These are phyloP conservation scores for Paramyrothecium roridum DNA, from an alignment of 2,329 filamentous ascomycete genomes.

Conservation along the genomic window DNA sequence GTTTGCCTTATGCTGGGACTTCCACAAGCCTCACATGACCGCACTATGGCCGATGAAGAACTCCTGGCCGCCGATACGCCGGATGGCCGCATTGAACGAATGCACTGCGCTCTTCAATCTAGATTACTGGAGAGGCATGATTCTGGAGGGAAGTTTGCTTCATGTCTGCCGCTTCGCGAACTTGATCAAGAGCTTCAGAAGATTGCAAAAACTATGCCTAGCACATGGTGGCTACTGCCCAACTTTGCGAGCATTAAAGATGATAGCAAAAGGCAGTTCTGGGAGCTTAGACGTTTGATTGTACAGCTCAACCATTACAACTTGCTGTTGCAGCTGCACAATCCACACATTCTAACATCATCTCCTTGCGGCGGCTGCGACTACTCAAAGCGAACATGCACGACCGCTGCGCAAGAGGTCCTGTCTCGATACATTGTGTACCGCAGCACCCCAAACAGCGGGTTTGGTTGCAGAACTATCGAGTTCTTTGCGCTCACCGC, in stretches of 20 bases:
- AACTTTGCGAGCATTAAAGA: neutral
- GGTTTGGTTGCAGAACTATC: slow-evolving; percentile 26
- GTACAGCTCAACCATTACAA: neutral
- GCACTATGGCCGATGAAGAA: neutral
- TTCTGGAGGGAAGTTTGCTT: neutral
- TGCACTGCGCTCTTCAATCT: neutral
- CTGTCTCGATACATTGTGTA: slow-evolving; percentile 30
- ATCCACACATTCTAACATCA: slow-evolving; percentile 31
- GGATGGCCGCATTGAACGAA: neutral
- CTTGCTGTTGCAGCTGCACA: slow-evolving; percentile 21
- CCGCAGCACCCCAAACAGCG: slow-evolving; percentile 23
- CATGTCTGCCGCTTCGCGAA: neutral
- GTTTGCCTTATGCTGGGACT: neutral
- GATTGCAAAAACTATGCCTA: neutral
- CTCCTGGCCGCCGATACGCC: neutral
- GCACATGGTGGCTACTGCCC: neutral
- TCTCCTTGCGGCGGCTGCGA: slow-evolving; percentile 15
- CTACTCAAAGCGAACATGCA: slow-evolving; percentile 30
- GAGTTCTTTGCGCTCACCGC: slow-evolving; percentile 36
- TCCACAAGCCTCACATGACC: neutral
- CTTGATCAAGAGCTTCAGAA: neutral
- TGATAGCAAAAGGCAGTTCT: neutral
- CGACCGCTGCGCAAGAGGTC: slow-evolving; percentile 34
- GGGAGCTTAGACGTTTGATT: neutral
- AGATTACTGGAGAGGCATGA: neutral